Conservation (phyloP, 495 filamentous ascomycete genomes). For the Podospora pseudocomata region DNA sequence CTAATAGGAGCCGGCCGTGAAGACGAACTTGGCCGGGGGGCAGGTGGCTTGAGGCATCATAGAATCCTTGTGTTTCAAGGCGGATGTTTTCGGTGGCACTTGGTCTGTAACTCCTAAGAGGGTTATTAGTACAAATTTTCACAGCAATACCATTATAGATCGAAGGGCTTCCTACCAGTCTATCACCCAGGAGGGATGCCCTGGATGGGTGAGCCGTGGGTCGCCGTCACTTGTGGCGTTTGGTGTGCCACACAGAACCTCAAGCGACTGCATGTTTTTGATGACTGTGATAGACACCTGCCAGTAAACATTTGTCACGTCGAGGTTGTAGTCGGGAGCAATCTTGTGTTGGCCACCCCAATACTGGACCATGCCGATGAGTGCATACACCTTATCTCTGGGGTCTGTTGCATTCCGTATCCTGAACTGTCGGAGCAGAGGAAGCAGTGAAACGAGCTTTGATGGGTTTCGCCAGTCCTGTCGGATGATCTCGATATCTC, state of each 20-base stretch:
- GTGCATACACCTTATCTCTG: constrained; percentile 28
- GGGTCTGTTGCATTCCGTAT: constrained; percentile 22
- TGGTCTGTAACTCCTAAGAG: constrained; percentile 13
- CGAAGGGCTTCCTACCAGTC: constrained; percentile 16
- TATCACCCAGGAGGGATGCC: constrained; percentile 22
- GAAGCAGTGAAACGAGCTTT: constrained; percentile 15
- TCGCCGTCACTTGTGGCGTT: constrained; percentile 2
- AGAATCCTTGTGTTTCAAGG: constrained; percentile 14
- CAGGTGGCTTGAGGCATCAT: constrained; percentile 16
- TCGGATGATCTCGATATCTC: constrained; percentile 22
- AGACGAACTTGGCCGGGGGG: neutral
- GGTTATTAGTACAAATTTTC: neutral
- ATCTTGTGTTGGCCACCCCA: constrained; percentile 19
- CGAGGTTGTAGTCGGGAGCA: constrained; percentile 18
- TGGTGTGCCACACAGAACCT: constrained; percentile 17
- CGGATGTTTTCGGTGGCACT: constrained; percentile 16
- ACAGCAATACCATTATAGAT: neutral
- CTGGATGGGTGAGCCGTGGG: too few species aligned
- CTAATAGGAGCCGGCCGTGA: constrained; percentile 10
- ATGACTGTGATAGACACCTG: constrained; percentile 12
- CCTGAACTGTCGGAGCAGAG: constrained; percentile 23
- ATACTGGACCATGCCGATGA: constrained; percentile 24
- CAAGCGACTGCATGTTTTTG: constrained; percentile 17
- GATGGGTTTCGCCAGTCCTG: constrained; percentile 9
- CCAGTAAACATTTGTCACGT: constrained; percentile 9